Evolutionary conservation across 352 stramenopile genomes (phyloP), one percentile per base, ranked within the genome.

Genomic region (Blastocystis sp.): DNA sequence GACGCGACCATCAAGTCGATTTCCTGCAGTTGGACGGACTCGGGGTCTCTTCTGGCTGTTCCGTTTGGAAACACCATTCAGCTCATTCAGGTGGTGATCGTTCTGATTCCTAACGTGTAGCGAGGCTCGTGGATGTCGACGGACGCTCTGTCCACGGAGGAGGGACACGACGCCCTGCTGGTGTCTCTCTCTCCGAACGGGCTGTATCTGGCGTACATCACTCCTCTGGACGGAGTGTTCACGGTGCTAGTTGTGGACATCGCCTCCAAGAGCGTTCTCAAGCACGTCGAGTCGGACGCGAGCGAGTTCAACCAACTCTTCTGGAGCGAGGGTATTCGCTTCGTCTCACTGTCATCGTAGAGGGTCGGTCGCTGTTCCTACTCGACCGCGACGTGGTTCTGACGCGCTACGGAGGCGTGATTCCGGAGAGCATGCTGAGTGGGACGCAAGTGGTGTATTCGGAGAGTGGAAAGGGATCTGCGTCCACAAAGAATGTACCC

Each of bases 161-260:
- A 40, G n/a, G 16, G 9, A 63, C n/a, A 48, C 6, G 4, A 18
- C 18, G n/a, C 56, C 36, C 40, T 63, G 21, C 24, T 81, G 44
- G 69, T 81, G 0, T 16, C 53, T 1, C 7, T 81, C 24, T 81
- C 69, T 32, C 51, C 69, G 18, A 81, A 81, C 40, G 69, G 51
- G 21, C 27, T 65, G 27, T 81, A 81, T 32, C 44, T 81, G 9
- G 69, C 69, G 9, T 81, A 64, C 48, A 81, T 48, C 69, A 46
- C 21, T 61, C 44, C 51, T 3, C 32, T 49, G 1, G 61, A 72
- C 1, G 34, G 21, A 36, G 46, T 44, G 1, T 63, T 36, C 29
- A 49, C 44, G 1, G 69, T 81, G 42, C 2, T 40, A 34, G 69
- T 64, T 7, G 32, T 81, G 9, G 69, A 81, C 34, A 48, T 36